Evolutionary conservation across 2,329 filamentous ascomycete species (phyloP), one percentile per base, ranked within the genome.

Genomic region (Lachnum nothofagi): DNA sequence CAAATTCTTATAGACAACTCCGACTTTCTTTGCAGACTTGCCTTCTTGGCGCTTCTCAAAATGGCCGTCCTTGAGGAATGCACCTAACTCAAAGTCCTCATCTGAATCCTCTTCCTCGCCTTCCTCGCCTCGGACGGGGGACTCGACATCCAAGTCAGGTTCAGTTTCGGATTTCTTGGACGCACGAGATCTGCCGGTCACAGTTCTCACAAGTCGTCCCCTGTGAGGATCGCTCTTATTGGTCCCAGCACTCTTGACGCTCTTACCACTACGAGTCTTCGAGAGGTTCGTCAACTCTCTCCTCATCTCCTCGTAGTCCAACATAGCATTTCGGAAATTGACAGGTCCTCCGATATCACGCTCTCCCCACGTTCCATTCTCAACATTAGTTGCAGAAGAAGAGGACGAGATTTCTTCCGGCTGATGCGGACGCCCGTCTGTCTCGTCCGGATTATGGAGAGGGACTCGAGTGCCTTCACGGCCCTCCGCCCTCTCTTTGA

Each of bases 1-100:
- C 42, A 91, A 72, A 58, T 87, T 76, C 67, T 85, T 87, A 72
- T 84, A 91, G 1, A 89, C 71, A 1, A 91, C 84, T 2, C 88
- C 87, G 9, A 91, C 79, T 60, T 83, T 86, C 70, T 91, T 93
- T 9, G 83, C 77, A 0, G 86, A 85, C 29, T 75, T 72, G 5
- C 81, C 83, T 24, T 82, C 77, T 2, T 78, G 79, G 10, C 85
- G 77, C 63, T 85, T 88, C 67, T 90, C 87, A 51, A 90, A 83
- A 59, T 86, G 83, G 1, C 86, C 86, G 51, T 87, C 80, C 40
- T 80, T 77, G 68, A 91, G 78, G 62, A 91, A 91, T 10, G 80
- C 71, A 27, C 77, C 78, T 1, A 91, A 73, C 52, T 86, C 77
- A 54, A 91, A 89, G 2, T 78, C 81, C 1, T 80, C 77, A 2